phyloP scores from a whole-genome alignment of 2,329 filamentous ascomycete genomes.

The Stagonosporopsis chrysanthemi region DNA sequence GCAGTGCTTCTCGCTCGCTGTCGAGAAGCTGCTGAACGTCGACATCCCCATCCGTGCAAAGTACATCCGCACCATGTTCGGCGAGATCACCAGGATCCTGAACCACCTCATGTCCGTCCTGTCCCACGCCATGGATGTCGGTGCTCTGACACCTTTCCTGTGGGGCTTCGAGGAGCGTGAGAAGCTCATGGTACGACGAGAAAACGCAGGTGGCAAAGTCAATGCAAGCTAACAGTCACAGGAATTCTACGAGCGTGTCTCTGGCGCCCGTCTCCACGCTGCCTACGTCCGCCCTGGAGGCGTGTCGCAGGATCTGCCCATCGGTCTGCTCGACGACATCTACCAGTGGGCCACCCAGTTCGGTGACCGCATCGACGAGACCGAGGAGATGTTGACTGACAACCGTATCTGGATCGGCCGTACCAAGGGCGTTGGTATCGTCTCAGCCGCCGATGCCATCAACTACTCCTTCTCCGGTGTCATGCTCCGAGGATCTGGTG shows the following conservation, averaged over 20 bases:
- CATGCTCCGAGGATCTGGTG: constrained; percentile 95
- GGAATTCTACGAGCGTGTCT: constrained; percentile 99
- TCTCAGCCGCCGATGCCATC: constrained; percentile 89
- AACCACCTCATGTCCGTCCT: constrained; percentile 99
- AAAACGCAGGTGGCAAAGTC: neutral
- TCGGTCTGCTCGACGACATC: constrained; percentile 96
- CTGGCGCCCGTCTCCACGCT: constrained; percentile 94
- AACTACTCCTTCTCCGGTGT: constrained; percentile 97
- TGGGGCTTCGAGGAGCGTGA: constrained; percentile 99
- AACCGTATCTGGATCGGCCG: constrained; percentile 99
- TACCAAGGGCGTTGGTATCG: constrained; percentile 89
- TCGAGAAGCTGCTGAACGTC: constrained; percentile 97
- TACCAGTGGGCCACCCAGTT: constrained; percentile 99
- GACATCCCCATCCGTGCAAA: constrained; percentile 96
- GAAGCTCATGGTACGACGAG: constrained; percentile 85
- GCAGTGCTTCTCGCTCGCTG: constrained; percentile 93
- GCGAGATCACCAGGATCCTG: constrained; percentile 88
- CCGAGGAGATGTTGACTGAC: constrained; percentile 97
- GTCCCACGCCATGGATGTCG: constrained; percentile 98
- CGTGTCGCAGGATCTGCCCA: constrained; percentile 92
- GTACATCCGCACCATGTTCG: constrained; percentile 95
- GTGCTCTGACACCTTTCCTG: constrained; percentile 95
- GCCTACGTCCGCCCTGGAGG: constrained; percentile 97
- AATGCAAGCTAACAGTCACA: constrained; percentile 50
- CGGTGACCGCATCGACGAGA: constrained; percentile 97